Percentiles rank a stretch among this genome's conserved stretches.
Evolutionary conservation across 1,139 yeast genomes (phyloP).

Genomic region (Magnusiomyces tetraspermus): DNA sequence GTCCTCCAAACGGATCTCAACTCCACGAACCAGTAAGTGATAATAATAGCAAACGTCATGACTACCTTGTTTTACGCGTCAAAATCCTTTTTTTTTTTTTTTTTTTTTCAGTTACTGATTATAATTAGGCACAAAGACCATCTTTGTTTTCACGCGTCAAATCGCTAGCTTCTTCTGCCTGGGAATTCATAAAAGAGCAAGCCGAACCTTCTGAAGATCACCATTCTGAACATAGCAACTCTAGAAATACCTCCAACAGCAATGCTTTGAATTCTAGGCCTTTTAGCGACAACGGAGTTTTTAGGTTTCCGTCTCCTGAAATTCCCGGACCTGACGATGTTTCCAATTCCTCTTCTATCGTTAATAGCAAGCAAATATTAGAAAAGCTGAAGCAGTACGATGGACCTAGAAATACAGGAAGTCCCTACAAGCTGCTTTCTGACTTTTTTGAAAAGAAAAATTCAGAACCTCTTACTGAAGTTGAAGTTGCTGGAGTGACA

Average conservation of each 20-base stretch:
- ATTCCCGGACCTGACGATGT: background rate
- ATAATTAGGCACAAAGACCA: too few species aligned
- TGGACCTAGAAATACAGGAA: background rate
- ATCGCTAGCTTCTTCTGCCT: background rate
- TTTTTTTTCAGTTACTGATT: too few species aligned
- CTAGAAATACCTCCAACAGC: too few species aligned
- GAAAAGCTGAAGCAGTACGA: background rate
- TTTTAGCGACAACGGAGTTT: background rate
- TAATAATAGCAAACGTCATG: too few species aligned
- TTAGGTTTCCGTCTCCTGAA: background rate
- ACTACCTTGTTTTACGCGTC: too few species aligned
- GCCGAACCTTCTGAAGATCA: too few species aligned
- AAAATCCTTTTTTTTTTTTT: too few species aligned
- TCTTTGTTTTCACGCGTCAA: background rate
- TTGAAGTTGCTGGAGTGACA: slow-evolving; percentile 11
- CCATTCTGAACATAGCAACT: too few species aligned
- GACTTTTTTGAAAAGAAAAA: slow-evolving; percentile 12
- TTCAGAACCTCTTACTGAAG: slow-evolving; percentile 8
- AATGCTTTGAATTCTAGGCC: too few species aligned
- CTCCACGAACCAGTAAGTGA: too few species aligned
- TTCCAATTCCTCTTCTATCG: background rate
- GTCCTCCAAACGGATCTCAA: too few species aligned
- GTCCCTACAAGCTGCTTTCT: slow-evolving; percentile 9
- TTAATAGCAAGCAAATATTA: too few species aligned
- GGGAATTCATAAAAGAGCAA: background rate